Evolutionary conservation across 805 yeast genomes (phyloP).

Genomic region (Nakazawaea anatomiae): DNA sequence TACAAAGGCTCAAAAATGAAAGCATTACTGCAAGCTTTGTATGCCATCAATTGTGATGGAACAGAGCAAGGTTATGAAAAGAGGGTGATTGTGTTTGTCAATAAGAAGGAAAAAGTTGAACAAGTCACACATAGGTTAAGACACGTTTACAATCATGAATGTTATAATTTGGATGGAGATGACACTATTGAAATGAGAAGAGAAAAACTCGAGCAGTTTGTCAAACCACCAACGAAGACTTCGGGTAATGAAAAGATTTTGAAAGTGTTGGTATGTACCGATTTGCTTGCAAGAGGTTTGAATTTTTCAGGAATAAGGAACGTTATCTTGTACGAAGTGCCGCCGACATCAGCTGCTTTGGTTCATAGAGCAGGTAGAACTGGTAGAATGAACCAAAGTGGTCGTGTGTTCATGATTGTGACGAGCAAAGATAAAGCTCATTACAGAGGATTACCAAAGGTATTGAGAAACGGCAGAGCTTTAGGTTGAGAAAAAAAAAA

Average conservation of each 20-base stretch:
- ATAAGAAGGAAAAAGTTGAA: conserved; percentile 58
- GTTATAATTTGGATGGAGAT: conserved; percentile 62
- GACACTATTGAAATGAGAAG: conserved; percentile 57
- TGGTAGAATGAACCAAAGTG: conserved; percentile 85
- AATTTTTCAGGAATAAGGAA: conserved; percentile 80
- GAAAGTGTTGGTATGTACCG: conserved; percentile 81
- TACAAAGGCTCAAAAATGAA: conserved; percentile 78
- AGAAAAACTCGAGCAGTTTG: conserved; percentile 51
- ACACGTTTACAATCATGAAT: conserved; percentile 47
- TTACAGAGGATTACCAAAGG: conserved; percentile 75
- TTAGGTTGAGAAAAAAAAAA: conserved; percentile 16
- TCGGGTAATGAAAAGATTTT: conserved; percentile 31
- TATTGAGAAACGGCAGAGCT: conserved; percentile 46
- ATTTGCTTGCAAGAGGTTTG: conserved; percentile 83
- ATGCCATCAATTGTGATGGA: conserved; percentile 79
- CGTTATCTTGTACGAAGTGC: conserved; percentile 80
- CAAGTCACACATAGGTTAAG: conserved; percentile 51
- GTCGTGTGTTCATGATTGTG: conserved; percentile 78
- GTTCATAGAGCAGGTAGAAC: conserved; percentile 93
- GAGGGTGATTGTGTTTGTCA: conserved; percentile 80
- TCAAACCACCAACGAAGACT: conserved; percentile 50
- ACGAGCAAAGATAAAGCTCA: conserved; percentile 65
- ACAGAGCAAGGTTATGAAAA: conserved; percentile 73
- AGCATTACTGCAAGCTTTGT: conserved; percentile 83
- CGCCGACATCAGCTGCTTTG: conserved; percentile 76